A percentile compares a stretch with the other conserved stretches of the same genome.
Conservation (phyloP, 2,329 filamentous ascomycete species). For the Thermoascus crustaceus region DNA sequence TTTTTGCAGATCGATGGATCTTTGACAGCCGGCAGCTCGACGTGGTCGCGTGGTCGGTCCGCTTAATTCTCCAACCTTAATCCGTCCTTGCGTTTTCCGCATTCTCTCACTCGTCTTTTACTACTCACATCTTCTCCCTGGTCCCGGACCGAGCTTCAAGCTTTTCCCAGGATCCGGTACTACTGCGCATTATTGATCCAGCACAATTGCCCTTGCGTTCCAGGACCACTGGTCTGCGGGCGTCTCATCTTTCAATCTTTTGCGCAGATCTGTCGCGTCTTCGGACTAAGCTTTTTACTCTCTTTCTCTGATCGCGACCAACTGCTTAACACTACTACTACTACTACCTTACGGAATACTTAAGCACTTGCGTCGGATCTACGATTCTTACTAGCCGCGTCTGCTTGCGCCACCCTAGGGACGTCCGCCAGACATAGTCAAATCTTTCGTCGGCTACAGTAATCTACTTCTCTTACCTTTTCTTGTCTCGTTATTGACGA, state of each 20-base stretch:
- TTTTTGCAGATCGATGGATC: too few species aligned
- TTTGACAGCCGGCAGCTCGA: too few species aligned
- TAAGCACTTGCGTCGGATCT: neutral
- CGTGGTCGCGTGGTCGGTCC: too few species aligned
- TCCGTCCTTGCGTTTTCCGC: too few species aligned
- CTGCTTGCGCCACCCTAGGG: conserved; percentile 1
- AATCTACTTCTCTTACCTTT: conserved; percentile 4
- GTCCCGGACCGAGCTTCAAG: conserved; percentile 2
- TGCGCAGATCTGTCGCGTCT: neutral
- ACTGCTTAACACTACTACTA: neutral
- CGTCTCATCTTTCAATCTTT: neutral
- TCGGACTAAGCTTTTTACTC: too few species aligned
- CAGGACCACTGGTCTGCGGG: neutral
- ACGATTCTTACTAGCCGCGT: conserved; percentile 1
- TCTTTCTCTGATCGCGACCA: neutral
- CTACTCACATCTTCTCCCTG: conserved; percentile 1
- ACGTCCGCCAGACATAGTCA: neutral
- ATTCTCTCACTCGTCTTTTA: neutral
- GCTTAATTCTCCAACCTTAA: too few species aligned
- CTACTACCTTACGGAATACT: neutral
- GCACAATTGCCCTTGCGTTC: neutral
- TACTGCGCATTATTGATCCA: conserved; percentile 2
- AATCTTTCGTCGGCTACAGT: conserved; percentile 3
- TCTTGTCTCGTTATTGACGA: conserved; percentile 4
- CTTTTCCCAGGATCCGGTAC: conserved; percentile 2